Base-by-base conservation (phyloP, 148 eudicot species). In the Polygonum aviculare region DNA sequence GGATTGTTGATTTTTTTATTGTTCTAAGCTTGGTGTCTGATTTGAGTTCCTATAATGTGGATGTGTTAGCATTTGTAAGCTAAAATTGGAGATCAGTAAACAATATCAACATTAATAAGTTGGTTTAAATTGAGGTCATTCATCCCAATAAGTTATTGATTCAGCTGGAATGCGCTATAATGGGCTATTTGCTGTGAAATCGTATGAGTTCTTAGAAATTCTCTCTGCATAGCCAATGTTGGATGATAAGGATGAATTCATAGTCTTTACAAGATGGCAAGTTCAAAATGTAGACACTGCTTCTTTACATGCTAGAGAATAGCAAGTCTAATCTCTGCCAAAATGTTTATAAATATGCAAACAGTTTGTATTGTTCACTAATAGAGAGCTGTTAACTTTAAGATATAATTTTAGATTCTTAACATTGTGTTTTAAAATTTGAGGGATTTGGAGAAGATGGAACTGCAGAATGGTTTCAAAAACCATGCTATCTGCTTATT, bases 1-100 rank as follows among this genome's bases (percentile, higher is more conserved):
- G 65, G 65, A 59, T 59, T 35, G 65, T 59, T 59, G 65, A 22
- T 54, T 54, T 54, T 54, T 54, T 54, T 22, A n/a, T 54, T 54
- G 59, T 15, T 54, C 2, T n/a, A n/a, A n/a, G 18, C 2, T 54
- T 15, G 26, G 21, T n/a, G 21, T 4, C 21, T 54, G 6, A 59
- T 21, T 57, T 59, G 65, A 59, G 65, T 26, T 52, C 59, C n/a
- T 21, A 8, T 59, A 15, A 7, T 11, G 65, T 22, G 65, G 65
- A 59, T 59, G 21, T 21, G 21, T 4, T 54, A 9, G 4, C 59
- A 5, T 54, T 1, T 60, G 36, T 10, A 57, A 19, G 63, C 33
- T 57, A 8, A 11, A 26, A 0, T 10, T 9, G 67, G 15, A 8
- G 67, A 60, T 60, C 26, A 22, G 7, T 18, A 22, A 18, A 18